These are phyloP conservation scores for Komagataella pseudopastoris DNA, from an alignment of 805 yeast genomes.

Conservation along the genomic window DNA sequence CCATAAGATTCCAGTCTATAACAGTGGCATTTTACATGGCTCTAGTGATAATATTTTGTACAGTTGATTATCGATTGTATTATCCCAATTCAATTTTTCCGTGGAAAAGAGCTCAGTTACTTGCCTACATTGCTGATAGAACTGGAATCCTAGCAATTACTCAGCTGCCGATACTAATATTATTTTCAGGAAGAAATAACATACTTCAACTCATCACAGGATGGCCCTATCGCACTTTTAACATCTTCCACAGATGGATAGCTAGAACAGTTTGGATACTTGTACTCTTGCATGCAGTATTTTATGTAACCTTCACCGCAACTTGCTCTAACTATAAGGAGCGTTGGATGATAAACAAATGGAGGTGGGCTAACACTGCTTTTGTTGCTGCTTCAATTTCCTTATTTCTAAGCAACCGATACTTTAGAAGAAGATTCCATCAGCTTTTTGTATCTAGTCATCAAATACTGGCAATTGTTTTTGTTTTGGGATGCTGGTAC, in stretches of 20 bases:
- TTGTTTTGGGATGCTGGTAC: constrained; percentile 40
- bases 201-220: constrained; percentile 45
- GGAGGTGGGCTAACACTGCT: background rate
- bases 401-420: constrained; percentile 10
- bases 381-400: background rate
- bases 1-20: background rate
- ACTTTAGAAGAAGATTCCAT: constrained; percentile 39
- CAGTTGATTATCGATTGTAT: background rate
- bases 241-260: constrained; percentile 45
- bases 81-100: background rate
- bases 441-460: constrained; percentile 51
- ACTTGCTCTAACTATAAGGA: background rate
- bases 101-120: constrained; percentile 8
- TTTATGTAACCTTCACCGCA: constrained; percentile 4
- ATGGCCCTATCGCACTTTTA: constrained; percentile 41
- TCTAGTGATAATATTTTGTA: background rate
- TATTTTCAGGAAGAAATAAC: constrained; percentile 55
- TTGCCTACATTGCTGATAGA: constrained; percentile 32
- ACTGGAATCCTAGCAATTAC: constrained; percentile 35
- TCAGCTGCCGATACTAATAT: constrained; percentile 34
- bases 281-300: constrained; percentile 29
- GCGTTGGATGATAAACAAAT: background rate
- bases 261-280: constrained; percentile 28
- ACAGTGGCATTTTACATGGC: background rate
- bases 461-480: constrained; percentile 36